A percentile compares a stretch with the other conserved stretches of the same genome.
phyloP scores from a whole-genome alignment of 2,329 filamentous ascomycete species.

The Aspergillus caelatus region DNA sequence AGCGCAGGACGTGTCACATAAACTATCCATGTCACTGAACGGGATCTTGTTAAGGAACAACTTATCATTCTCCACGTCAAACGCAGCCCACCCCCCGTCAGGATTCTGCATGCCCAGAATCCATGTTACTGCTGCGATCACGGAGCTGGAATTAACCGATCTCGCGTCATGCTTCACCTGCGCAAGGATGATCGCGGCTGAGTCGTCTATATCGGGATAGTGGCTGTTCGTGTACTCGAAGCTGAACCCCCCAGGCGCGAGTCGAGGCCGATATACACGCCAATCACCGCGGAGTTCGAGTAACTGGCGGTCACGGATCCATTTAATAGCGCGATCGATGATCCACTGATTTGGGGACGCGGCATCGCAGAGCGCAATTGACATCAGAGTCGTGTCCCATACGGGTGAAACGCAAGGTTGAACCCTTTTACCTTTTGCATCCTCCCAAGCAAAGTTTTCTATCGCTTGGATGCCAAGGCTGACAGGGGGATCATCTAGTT shows the following conservation, averaged over 20 bases:
- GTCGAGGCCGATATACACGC: conserved; percentile 25
- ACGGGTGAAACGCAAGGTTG: conserved; percentile 33
- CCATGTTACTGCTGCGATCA: conserved; percentile 27
- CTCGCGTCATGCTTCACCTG: conserved; percentile 27
- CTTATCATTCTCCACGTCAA: conserved; percentile 38
- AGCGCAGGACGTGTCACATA: conserved; percentile 37
- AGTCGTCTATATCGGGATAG: conserved; percentile 41
- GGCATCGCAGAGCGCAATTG: conserved; percentile 29
- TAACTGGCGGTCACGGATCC: conserved; percentile 28
- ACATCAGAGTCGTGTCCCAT: conserved; percentile 42
- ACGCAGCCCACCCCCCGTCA: conserved; percentile 42
- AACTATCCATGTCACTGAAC: conserved; percentile 40
- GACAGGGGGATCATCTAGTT: conserved; percentile 23
- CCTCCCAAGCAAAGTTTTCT: conserved; percentile 29
- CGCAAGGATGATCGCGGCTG: conserved; percentile 33
- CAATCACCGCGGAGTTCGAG: conserved; percentile 31
- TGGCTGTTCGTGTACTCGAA: conserved; percentile 37
- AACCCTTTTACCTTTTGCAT: conserved; percentile 31
- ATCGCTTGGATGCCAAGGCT: conserved; percentile 27
- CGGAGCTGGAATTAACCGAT: conserved; percentile 1
- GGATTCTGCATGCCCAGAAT: conserved; percentile 41
- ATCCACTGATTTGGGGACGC: not conserved
- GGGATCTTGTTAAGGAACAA: conserved; percentile 39
- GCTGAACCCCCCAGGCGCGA: conserved; percentile 30
- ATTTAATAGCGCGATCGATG: conserved; percentile 8